Conservation (phyloP, 1,284 basidiomycete genomes). For the Coniferiporia sulphurascens region DNA sequence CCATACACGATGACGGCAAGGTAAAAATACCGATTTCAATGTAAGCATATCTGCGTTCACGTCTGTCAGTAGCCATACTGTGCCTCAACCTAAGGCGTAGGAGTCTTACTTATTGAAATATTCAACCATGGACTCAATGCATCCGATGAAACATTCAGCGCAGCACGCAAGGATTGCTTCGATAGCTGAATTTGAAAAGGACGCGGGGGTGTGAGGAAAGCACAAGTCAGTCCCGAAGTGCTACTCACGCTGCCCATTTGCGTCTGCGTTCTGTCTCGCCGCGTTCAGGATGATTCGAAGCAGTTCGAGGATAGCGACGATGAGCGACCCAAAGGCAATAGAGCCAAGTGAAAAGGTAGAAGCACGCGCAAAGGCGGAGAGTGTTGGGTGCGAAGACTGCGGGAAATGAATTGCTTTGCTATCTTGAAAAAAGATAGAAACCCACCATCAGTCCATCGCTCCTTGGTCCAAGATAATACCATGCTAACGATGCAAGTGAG, state of each 20-base stretch:
- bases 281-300: constrained; percentile 64
- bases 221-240: background rate
- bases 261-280: constrained; percentile 58
- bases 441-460: constrained; percentile 57
- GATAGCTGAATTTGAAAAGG: constrained; percentile 40
- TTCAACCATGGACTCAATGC: constrained; percentile 64
- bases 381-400: constrained; percentile 48
- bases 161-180: constrained; percentile 74
- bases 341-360: constrained; percentile 83
- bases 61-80: constrained; percentile 1
- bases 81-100: constrained; percentile 1
- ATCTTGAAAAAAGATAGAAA: background rate
- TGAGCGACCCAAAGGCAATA: constrained; percentile 86
- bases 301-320: constrained; percentile 83
- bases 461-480: constrained; percentile 73
- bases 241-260: constrained; percentile 68
- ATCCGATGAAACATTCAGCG: constrained; percentile 77
- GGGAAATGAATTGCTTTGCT: constrained; percentile 5
- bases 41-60: constrained; percentile 57
- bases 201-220: background rate
- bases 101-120: constrained; percentile 74
- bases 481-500: constrained; percentile 32
- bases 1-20: constrained; percentile 8
- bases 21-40: constrained; percentile 66
- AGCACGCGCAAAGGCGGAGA: constrained; percentile 73